Evolutionary conservation across 306 rosid species (phyloP).

Genomic region (Abrus precatorius): DNA sequence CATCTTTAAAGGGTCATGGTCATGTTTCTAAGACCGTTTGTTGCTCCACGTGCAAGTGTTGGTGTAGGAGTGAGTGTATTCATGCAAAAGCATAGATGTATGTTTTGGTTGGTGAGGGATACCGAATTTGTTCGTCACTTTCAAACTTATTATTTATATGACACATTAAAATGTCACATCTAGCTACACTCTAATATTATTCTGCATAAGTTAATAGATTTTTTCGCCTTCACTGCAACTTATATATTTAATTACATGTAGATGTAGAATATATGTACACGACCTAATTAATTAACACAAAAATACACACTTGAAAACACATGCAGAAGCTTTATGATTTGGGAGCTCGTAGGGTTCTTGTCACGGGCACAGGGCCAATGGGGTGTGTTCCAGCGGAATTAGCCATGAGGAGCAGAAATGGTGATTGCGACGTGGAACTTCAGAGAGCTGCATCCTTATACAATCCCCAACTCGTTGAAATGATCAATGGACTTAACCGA

Average conservation of each 20-base stretch:
- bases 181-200: not conserved
- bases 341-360: conserved; percentile 73
- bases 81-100: not conserved
- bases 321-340: conserved; percentile 74
- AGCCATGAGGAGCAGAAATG: conserved; percentile 62
- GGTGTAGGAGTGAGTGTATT: not conserved
- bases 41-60: conserved; percentile 6
- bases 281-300: not conserved
- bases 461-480: conserved; percentile 72
- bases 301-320: not conserved
- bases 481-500: conserved; percentile 56
- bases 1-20: not conserved
- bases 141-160: not conserved
- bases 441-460: conserved; percentile 69
- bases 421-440: conserved; percentile 69
- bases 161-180: not conserved
- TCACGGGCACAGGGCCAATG: conserved; percentile 82
- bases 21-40: not conserved
- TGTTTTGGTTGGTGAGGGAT: conserved; percentile 30
- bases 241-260: not conserved
- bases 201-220: not conserved
- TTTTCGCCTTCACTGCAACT: not conserved
- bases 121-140: conserved; percentile 17
- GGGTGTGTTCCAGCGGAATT: conserved; percentile 83
- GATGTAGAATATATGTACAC: not conserved